Evolutionary conservation across 805 yeast species (phyloP), one percentile per base, ranked within the genome.

Genomic region (Saccharomycopsis fibuligera): DNA sequence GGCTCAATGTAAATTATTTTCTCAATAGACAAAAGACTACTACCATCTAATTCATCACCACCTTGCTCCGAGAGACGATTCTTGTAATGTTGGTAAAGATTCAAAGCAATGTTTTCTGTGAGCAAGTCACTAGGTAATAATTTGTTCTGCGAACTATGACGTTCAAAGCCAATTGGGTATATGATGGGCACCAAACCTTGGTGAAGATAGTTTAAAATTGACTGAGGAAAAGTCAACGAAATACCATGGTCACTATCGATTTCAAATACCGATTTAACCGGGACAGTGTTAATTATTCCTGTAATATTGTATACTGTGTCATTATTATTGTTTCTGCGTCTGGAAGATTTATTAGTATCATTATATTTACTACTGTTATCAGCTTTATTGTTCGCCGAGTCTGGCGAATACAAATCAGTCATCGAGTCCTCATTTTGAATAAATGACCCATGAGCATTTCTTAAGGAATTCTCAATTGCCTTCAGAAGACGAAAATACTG

Each of bases 1-100:
- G 81, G 77, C 58, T 89, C 97, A 27, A 93, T 68, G 54, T 82
- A 79, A 5, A 91, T 76, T 25, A 91, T 66, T 56, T 93, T 93
- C 54, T 93, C 99, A 38, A 93, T 75, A 0, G 81, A 69, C n/a
- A 71, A 61, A 24, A 54, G 44, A 5, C 44, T 40, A 44, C 51
- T 44, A 42, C 57, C 37, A 29, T 54, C 45, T 5, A 24, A 12
- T 16, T 33, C 36, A 19, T 22, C 43, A 12, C 63, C 62, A 30
- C 65, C 51, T 9, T 57, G 51, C 12, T 54, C 54, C 41, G 74
- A 61, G n/a, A n/a, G n/a, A n/a, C n/a, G n/a, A 25, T 69, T 66
- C 24, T 54, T 49, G 29, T 30, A 44, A 10, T 36, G 42, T 9
- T 45, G 24, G 2, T 70, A 67, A 1, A 78, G 57, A 42, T 68